Percentiles rank a stretch among this genome's conserved stretches.
phyloP scores from a whole-genome alignment of 2,329 filamentous ascomycete genomes.

The Fusarium armeniacum region DNA sequence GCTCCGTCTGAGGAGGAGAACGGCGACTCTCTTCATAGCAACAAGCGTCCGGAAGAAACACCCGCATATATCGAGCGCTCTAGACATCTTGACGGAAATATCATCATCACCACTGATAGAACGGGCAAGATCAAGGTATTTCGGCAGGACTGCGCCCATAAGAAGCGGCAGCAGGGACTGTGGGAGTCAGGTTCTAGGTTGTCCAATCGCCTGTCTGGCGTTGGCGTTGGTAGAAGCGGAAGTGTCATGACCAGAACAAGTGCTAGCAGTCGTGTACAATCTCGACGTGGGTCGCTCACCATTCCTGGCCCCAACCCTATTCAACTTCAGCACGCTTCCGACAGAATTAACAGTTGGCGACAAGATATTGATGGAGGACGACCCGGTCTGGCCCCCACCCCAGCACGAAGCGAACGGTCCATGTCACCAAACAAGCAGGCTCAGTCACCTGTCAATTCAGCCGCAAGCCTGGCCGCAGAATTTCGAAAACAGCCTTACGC shows the following conservation, averaged over 20 bases:
- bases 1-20: slow-evolving; percentile 56
- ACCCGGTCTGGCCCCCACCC: slow-evolving; percentile 57
- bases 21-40: slow-evolving; percentile 50
- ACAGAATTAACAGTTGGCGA: slow-evolving; percentile 90
- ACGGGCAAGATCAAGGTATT: slow-evolving; percentile 93
- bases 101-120: slow-evolving; percentile 92
- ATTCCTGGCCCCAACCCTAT: slow-evolving; percentile 49
- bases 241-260: slow-evolving; percentile 70
- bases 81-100: slow-evolving; percentile 84
- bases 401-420: slow-evolving; percentile 66
- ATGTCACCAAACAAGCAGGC: slow-evolving; percentile 66
- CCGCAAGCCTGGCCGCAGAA: slow-evolving; percentile 61
- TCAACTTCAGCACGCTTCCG: slow-evolving; percentile 62
- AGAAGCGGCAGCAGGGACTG: slow-evolving; percentile 80
- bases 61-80: slow-evolving; percentile 83
- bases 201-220: slow-evolving; percentile 75
- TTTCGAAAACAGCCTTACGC: slow-evolving; percentile 61
- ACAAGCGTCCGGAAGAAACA: slow-evolving; percentile 72
- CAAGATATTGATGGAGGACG: slow-evolving; percentile 70
- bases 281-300: slow-evolving; percentile 68
- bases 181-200: slow-evolving; percentile 86
- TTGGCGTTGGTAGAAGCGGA: slow-evolving; percentile 71
- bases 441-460: slow-evolving; percentile 56
- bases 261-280: slow-evolving; percentile 62
- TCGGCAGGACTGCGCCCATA: slow-evolving; percentile 90